Percentiles rank a stretch among this genome's conserved stretches.
phyloP scores from a whole-genome alignment of 768 basidiomycete species.

The Sporobolomyces pararoseus region DNA sequence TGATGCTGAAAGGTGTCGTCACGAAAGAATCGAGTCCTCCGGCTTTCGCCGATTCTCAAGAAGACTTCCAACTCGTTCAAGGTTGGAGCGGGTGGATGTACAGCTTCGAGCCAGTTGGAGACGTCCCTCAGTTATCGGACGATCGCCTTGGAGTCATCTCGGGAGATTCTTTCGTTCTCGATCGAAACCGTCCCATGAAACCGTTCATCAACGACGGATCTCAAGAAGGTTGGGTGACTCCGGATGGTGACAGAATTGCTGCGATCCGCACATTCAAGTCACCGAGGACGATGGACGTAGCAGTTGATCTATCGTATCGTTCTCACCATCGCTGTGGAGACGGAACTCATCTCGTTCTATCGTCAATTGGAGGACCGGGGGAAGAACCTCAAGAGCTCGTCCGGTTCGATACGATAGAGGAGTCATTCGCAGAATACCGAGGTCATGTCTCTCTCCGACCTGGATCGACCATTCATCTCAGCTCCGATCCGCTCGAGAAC shows the following conservation, averaged over 20 bases:
- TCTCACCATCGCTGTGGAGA: conserved; percentile 38
- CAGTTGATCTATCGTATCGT: conserved; percentile 27
- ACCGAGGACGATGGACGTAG: conserved; percentile 29
- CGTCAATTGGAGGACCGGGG: conserved; percentile 12
- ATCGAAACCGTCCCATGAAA: conserved; percentile 14
- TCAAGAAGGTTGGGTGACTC: conserved; percentile 19
- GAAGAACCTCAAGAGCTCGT: conserved; percentile 18
- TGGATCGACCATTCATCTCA: conserved; percentile 17
- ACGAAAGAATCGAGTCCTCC: not conserved
- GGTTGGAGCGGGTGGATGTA: conserved; percentile 41
- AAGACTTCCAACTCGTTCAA: conserved; percentile 36
- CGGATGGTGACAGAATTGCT: conserved; percentile 8
- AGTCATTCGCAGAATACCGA: conserved; percentile 19
- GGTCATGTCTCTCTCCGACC: conserved; percentile 21
- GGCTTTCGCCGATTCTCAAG: conserved; percentile 33
- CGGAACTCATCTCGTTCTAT: conserved; percentile 27
- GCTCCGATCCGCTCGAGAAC: conserved; percentile 30
- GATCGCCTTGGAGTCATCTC: conserved; percentile 5
- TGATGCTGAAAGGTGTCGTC: conserved; percentile 32
- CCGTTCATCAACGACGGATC: conserved; percentile 31
- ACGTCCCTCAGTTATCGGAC: not conserved
- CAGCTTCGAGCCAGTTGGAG: conserved; percentile 21
- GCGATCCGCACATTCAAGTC: conserved; percentile 34
- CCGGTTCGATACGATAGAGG: conserved; percentile 25
- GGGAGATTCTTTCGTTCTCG: conserved; percentile 11